Conservation (phyloP, 2,329 filamentous ascomycete species). For the Neophaeococcomyces mojaviensis region DNA sequence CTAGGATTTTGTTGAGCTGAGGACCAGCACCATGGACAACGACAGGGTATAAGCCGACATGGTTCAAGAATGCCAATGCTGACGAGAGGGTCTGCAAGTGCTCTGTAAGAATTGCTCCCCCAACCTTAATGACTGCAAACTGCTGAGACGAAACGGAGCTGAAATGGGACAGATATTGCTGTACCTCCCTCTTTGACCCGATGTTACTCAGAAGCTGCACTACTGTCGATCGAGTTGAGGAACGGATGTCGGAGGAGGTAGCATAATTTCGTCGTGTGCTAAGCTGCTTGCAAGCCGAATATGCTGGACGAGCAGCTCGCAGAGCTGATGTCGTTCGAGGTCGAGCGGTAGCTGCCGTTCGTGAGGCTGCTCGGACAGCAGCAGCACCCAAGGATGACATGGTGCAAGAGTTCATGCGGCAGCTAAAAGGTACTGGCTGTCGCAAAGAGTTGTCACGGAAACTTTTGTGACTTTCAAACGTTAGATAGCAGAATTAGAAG, state of each 20-base stretch:
- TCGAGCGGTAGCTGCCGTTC: slow-evolving; percentile 14
- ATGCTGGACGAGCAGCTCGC: slow-evolving; percentile 31
- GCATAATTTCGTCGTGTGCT: slow-evolving; percentile 37
- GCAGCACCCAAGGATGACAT: slow-evolving; percentile 22
- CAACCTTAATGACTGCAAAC: slow-evolving; percentile 97
- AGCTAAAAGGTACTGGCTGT: slow-evolving; percentile 13
- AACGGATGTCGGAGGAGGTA: slow-evolving; percentile 42
- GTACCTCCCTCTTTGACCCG: slow-evolving; percentile 88
- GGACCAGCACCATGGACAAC: slow-evolving; percentile 93
- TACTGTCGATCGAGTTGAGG: slow-evolving; percentile 69
- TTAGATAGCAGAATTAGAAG: neutral
- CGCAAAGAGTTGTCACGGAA: neutral
- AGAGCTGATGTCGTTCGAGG: slow-evolving; percentile 13
- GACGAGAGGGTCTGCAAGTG: slow-evolving; percentile 86
- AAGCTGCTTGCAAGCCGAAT: slow-evolving; percentile 27
- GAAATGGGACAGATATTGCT: slow-evolving; percentile 97
- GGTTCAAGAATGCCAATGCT: slow-evolving; percentile 82
- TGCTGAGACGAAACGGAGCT: slow-evolving; percentile 93
- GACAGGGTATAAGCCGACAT: slow-evolving; percentile 89
- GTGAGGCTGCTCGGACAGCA: slow-evolving; percentile 22
- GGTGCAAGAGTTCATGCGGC: slow-evolving; percentile 21
- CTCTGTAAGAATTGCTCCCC: slow-evolving; percentile 90
- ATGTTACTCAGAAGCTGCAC: slow-evolving; percentile 91
- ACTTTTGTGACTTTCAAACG: neutral
- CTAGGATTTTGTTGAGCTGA: slow-evolving; percentile 84